Percentiles rank a stretch among this genome's conserved stretches.
These are phyloP conservation scores for Stachybotrys chlorohalonatus DNA, from an alignment of 2,329 filamentous ascomycete genomes.

Conservation along the genomic window DNA sequence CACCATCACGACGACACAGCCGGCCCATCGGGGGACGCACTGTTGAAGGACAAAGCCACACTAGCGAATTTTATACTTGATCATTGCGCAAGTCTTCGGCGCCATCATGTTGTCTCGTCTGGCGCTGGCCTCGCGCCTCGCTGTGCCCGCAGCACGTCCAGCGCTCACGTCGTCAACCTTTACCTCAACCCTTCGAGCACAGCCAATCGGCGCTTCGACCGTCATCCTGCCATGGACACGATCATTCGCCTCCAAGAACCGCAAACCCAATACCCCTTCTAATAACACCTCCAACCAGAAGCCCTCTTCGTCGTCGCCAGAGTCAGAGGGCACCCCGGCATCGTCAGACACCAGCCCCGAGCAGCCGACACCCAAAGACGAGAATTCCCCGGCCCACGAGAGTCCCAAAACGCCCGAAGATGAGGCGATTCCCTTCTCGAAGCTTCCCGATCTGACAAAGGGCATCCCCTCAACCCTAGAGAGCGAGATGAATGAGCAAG, in stretches of 20 bases:
- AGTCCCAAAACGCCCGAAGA: conserved; percentile 24
- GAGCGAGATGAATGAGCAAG: conserved; percentile 53
- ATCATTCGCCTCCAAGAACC: conserved; percentile 15
- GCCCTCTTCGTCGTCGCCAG: conserved; percentile 5
- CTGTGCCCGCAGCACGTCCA: conserved; percentile 11
- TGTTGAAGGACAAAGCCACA: neutral
- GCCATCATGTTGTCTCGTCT: conserved; percentile 30
- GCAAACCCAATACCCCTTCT: conserved; percentile 7
- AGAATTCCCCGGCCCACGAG: conserved; percentile 13
- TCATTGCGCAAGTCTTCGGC: neutral
- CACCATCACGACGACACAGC: neutral
- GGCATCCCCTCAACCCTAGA: conserved; percentile 89
- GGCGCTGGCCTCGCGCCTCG: conserved; percentile 20
- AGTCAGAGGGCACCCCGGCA: neutral
- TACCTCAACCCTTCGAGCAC: conserved; percentile 11
- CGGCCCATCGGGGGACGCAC: neutral
- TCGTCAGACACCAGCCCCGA: conserved; percentile 9
- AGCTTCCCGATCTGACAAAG: conserved; percentile 84
- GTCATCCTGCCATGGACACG: conserved; percentile 18
- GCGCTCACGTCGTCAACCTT: conserved; percentile 1
- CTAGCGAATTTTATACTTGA: neutral
- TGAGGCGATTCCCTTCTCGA: conserved; percentile 46
- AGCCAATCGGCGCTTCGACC: conserved; percentile 7
- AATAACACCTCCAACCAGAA: conserved; percentile 7
- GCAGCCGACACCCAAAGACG: conserved; percentile 8